Percentiles rank a stretch among this genome's conserved stretches.
Evolutionary conservation across 768 basidiomycete genomes (phyloP).

Genomic region (Rhizopogon salebrosus): DNA sequence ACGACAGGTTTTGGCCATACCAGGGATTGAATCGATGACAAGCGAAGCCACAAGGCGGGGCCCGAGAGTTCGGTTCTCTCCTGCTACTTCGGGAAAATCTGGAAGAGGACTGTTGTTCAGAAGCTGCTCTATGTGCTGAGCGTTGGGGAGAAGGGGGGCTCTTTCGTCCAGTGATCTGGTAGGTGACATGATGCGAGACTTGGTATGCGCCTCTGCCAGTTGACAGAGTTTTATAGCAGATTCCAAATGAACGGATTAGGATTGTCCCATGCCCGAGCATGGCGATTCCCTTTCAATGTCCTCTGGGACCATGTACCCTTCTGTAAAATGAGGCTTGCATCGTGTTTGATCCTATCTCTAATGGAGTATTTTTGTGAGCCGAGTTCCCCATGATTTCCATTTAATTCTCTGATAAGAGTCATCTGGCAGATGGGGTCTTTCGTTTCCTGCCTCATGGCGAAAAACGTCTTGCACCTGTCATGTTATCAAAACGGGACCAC

Average conservation of each 20-base stretch:
- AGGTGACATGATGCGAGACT: conserved; percentile 10
- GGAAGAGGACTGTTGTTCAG: conserved; percentile 8
- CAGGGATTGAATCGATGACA: conserved; percentile 53
- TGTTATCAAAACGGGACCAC: conserved; percentile 11
- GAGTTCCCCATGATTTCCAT: conserved; percentile 7
- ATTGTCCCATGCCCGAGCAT: conserved; percentile 1
- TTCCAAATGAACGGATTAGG: conserved; percentile 6
- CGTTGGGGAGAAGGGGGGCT: conserved; percentile 22
- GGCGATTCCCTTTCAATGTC: conserved; percentile 7
- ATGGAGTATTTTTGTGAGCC: not conserved
- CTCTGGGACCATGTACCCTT: conserved; percentile 4
- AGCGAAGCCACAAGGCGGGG: conserved; percentile 40
- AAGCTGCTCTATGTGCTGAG: conserved; percentile 4
- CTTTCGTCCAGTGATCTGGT: conserved; percentile 21
- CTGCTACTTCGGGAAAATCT: conserved; percentile 25
- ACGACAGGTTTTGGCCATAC: conserved; percentile 27
- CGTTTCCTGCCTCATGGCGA: conserved; percentile 42
- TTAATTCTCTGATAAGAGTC: conserved; percentile 4
- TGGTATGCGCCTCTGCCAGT: not conserved
- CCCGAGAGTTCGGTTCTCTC: conserved; percentile 12
- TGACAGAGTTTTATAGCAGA: conserved; percentile 13
- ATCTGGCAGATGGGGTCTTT: conserved; percentile 5
- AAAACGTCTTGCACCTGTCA: conserved; percentile 19
- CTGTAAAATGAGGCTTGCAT: conserved; percentile 21
- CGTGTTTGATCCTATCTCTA: conserved; percentile 20